Conservation (phyloP, 1,139 yeast genomes). For the Debaryomyces singareniensis region DNA sequence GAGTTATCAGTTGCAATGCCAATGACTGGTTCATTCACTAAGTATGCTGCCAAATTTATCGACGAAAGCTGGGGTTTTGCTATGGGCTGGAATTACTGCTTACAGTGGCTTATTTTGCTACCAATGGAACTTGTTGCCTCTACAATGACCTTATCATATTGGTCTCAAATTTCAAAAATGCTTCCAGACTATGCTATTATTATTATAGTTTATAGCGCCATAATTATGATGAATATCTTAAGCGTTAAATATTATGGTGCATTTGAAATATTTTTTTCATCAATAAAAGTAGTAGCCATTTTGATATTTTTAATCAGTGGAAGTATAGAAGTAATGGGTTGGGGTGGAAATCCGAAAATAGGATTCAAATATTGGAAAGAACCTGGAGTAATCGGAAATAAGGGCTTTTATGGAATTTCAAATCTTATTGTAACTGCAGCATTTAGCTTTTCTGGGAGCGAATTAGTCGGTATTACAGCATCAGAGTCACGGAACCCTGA, state of each 20-base stretch:
- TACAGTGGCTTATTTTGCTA: constrained; percentile 17
- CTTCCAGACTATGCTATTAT: constrained; percentile 12
- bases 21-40: constrained; percentile 16
- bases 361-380: constrained; percentile 28
- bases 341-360: constrained; percentile 14
- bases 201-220: constrained; percentile 12
- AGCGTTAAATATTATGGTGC: constrained; percentile 18
- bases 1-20: constrained; percentile 18
- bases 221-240: constrained; percentile 14
- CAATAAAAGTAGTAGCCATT: constrained; percentile 26
- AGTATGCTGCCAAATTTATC: constrained; percentile 15
- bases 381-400: constrained; percentile 27
- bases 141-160: constrained; percentile 15
- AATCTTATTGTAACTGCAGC: constrained; percentile 18
- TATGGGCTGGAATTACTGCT: constrained; percentile 20
- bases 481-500: constrained; percentile 27
- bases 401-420: constrained; percentile 18
- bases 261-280: constrained; percentile 22
- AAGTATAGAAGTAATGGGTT: constrained; percentile 26
- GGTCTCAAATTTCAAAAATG: constrained; percentile 11
- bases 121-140: constrained; percentile 20
- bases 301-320: constrained; percentile 26
- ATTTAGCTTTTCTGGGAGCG: constrained; percentile 17
- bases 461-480: constrained; percentile 29
- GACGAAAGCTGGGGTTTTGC: constrained; percentile 20